These are phyloP conservation scores for Nannizziopsis barbatae DNA, from an alignment of 2,329 filamentous ascomycete genomes.

Conservation along the genomic window DNA sequence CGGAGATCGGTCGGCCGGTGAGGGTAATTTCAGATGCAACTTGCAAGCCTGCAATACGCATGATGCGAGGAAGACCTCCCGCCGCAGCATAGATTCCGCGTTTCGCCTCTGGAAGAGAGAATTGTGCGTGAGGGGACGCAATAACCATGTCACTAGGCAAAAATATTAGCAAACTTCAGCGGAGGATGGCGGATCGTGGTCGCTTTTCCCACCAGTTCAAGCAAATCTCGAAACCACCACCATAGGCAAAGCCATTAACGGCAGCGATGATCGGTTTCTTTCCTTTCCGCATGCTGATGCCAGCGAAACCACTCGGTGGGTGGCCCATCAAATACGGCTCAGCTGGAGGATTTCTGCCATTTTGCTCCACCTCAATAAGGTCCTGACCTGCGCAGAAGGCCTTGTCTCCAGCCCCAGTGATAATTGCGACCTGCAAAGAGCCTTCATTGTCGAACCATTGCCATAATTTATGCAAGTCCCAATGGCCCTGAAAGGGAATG, in stretches of 20 bases:
- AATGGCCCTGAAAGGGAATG: slow-evolving; percentile 30
- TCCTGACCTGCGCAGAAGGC: slow-evolving; percentile 38
- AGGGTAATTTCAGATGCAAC: slow-evolving; percentile 62
- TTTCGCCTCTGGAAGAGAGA: slow-evolving; percentile 60
- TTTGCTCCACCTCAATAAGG: slow-evolving; percentile 33
- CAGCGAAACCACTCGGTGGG: slow-evolving; percentile 43
- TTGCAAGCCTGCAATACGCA: slow-evolving; percentile 56
- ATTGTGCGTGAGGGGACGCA: slow-evolving; percentile 46
- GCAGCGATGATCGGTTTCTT: slow-evolving; percentile 67
- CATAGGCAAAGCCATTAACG: slow-evolving; percentile 65
- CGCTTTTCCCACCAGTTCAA: slow-evolving; percentile 61
- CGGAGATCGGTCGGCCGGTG: slow-evolving; percentile 49
- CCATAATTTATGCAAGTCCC: slow-evolving; percentile 31
- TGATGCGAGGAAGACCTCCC: slow-evolving; percentile 56
- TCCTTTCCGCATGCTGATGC: slow-evolving; percentile 45
- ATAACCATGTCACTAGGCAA: slow-evolving; percentile 57
- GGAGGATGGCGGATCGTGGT: not conserved
- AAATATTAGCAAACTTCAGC: slow-evolving; percentile 30
- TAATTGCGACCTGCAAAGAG: slow-evolving; percentile 30
- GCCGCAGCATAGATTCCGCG: slow-evolving; percentile 60
- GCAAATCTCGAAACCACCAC: slow-evolving; percentile 72
- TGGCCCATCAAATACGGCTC: slow-evolving; percentile 26
- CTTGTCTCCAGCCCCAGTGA: slow-evolving; percentile 35
- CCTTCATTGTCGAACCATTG: slow-evolving; percentile 35
- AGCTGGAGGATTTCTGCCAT: slow-evolving; percentile 18